phyloP scores from a whole-genome alignment of 1,284 basidiomycete species.

The Microbotryum scabiosae region DNA sequence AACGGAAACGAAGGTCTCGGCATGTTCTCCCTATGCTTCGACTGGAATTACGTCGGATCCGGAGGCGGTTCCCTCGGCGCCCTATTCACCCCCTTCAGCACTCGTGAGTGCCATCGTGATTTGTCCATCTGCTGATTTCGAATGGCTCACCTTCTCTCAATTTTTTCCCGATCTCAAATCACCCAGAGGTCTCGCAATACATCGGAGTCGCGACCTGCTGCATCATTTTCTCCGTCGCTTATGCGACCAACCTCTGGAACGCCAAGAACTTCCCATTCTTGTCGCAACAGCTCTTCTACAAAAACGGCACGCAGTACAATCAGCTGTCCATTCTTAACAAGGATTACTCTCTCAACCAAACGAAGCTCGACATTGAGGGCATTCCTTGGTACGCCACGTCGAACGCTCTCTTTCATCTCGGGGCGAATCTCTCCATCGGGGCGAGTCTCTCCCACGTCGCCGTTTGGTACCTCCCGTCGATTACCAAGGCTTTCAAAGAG shows the following conservation, averaged over 20 bases:
- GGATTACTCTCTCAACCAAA: constrained; percentile 73
- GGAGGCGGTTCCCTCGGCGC: constrained; percentile 30
- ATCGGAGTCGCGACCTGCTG: constrained; percentile 38
- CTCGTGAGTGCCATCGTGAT: not conserved
- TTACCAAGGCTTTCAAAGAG: constrained; percentile 40
- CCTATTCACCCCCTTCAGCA: constrained; percentile 26
- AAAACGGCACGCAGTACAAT: constrained; percentile 48
- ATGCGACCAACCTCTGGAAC: constrained; percentile 50
- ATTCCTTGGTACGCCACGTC: constrained; percentile 21
- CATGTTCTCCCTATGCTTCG: constrained; percentile 45
- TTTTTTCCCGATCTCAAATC: too few relatives aligned
- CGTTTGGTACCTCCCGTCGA: constrained; percentile 53
- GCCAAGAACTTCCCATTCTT: constrained; percentile 54
- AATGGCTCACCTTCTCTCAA: too few relatives aligned
- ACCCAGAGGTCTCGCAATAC: constrained; percentile 20
- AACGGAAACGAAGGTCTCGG: constrained; percentile 58
- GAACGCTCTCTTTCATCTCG: constrained; percentile 22
- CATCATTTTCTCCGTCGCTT: constrained; percentile 52
- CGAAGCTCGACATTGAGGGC: constrained; percentile 22
- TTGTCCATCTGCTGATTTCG: too few relatives aligned
- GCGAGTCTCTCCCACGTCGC: constrained; percentile 47
- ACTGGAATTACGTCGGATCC: constrained; percentile 44
- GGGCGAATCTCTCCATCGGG: constrained; percentile 31
- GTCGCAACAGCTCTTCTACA: constrained; percentile 51
- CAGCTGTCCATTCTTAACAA: constrained; percentile 79